A percentile compares a stretch with the other conserved stretches of the same genome.
Conservation (phyloP, 1,284 basidiomycete genomes). For the Sporisorium reilianum region DNA sequence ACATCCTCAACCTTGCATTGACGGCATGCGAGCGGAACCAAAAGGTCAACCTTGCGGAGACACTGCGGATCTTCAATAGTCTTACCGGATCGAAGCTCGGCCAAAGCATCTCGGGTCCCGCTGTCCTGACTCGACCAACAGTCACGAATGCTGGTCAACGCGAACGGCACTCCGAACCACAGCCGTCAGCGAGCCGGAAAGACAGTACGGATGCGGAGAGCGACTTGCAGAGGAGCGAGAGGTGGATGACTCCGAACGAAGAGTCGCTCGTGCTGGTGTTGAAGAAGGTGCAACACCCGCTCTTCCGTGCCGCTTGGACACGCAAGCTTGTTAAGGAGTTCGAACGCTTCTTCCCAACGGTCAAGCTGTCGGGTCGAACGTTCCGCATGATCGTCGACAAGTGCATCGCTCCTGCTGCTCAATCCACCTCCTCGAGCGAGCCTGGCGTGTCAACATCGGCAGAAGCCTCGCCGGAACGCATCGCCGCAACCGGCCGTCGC, state of each 20-base stretch:
- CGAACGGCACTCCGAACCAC: not conserved
- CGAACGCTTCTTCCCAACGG: constrained; percentile 11
- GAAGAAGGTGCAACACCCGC: constrained; percentile 31
- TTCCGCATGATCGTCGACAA: constrained; percentile 27
- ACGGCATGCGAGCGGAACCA: constrained; percentile 19
- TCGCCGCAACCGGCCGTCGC: constrained; percentile 17
- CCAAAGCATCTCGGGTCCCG: not conserved
- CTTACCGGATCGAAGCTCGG: constrained; percentile 25
- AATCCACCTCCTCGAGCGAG: not conserved
- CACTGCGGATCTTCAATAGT: constrained; percentile 29
- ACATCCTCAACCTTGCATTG: constrained; percentile 28
- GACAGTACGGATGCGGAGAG: not conserved
- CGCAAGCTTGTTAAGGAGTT: constrained; percentile 31
- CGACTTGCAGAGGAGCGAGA: not conserved
- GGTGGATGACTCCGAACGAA: constrained; percentile 20
- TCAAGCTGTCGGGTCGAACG: constrained; percentile 19
- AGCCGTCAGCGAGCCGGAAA: no score
- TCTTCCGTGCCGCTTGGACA: constrained; percentile 30
- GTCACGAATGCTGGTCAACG: not conserved
- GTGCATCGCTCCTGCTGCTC: constrained; percentile 17
- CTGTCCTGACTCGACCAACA: constrained; percentile 4
- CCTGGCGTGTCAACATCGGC: not conserved
- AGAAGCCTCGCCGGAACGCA: not conserved
- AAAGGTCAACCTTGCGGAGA: constrained; percentile 14
- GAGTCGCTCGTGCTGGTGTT: constrained; percentile 34